phyloP scores from a whole-genome alignment of 2,329 filamentous ascomycete genomes.

The Diaporthe helianthi region DNA sequence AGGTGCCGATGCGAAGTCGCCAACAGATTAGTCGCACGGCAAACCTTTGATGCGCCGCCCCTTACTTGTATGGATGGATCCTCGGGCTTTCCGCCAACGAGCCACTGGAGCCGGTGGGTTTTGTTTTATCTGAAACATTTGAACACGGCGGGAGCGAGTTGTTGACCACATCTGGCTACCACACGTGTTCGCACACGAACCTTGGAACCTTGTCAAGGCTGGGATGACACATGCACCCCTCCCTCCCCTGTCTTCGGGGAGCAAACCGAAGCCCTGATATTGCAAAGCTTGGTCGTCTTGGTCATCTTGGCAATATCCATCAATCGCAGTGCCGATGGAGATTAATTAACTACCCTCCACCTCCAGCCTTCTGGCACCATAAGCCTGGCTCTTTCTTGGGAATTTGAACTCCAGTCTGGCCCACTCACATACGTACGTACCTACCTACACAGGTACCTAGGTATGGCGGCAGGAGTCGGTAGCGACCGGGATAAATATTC shows the following conservation, averaged over 20 bases:
- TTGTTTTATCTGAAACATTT: not conserved
- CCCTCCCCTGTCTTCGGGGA: constrained; percentile 11
- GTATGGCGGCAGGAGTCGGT: too few relatives aligned
- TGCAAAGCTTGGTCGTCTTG: constrained; percentile 10
- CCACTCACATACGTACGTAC: not conserved
- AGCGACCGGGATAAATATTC: not conserved
- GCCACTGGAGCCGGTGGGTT: not conserved
- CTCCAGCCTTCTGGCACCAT: not conserved
- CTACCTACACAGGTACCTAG: too few relatives aligned
- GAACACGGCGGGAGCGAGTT: not conserved
- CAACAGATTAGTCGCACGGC: constrained; percentile 14
- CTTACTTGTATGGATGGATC: not conserved
- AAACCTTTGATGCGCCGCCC: not conserved
- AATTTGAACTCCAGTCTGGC: not conserved
- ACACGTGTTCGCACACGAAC: not conserved
- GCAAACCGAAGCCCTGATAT: constrained; percentile 9
- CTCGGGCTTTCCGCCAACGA: not conserved
- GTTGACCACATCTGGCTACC: not conserved
- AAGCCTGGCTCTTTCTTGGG: not conserved
- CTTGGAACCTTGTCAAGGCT: not conserved
- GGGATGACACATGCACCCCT: too few relatives aligned
- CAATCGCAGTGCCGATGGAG: not conserved
- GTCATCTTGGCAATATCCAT: not conserved
- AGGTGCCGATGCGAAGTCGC: not conserved
- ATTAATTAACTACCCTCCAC: not conserved